Percentiles rank a stretch among this genome's conserved stretches.
Conservation (phyloP, 371 early-diverging fungal genomes). For the Lichtheimia corymbifera region DNA sequence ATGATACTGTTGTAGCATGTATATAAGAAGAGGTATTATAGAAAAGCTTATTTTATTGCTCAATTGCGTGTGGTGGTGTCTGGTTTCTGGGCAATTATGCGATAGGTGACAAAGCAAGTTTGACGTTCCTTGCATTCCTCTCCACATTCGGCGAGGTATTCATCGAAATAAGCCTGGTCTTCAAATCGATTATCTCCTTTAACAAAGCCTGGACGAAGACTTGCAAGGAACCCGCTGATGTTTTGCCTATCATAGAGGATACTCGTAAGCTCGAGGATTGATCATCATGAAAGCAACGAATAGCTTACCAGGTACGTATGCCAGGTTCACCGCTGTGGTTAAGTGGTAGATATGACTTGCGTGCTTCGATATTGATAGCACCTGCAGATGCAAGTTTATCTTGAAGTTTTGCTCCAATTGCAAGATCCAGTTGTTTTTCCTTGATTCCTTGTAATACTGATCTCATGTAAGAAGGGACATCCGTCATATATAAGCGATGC, state of each 20-base stretch:
- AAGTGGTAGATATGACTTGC: slow-evolving; percentile 17
- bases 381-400: not conserved
- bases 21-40: too few relatives aligned
- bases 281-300: too few relatives aligned
- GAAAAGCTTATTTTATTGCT: too few relatives aligned
- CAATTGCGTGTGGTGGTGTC: too few relatives aligned
- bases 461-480: not conserved
- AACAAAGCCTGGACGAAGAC: slow-evolving; percentile 16
- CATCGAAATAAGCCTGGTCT: slow-evolving; percentile 14
- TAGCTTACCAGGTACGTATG: slow-evolving; percentile 5
- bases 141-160: slow-evolving; percentile 8
- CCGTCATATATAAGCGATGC: not conserved
- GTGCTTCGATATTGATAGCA: not conserved
- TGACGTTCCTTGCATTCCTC: slow-evolving; percentile 10
- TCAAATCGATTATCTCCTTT: slow-evolving; percentile 14
- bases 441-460: not conserved
- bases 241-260: slow-evolving; percentile 20
- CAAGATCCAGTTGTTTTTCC: slow-evolving; percentile 9
- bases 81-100: too few relatives aligned
- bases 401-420: not conserved
- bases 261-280: not conserved
- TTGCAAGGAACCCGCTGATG: slow-evolving; percentile 17
- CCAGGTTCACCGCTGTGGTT: slow-evolving; percentile 17
- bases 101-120: not conserved
- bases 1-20: too few relatives aligned